A percentile compares a stretch with the other conserved stretches of the same genome.
These are phyloP conservation scores for Pyrenophora graminea DNA, from an alignment of 2,329 filamentous ascomycete species.

Conservation along the genomic window DNA sequence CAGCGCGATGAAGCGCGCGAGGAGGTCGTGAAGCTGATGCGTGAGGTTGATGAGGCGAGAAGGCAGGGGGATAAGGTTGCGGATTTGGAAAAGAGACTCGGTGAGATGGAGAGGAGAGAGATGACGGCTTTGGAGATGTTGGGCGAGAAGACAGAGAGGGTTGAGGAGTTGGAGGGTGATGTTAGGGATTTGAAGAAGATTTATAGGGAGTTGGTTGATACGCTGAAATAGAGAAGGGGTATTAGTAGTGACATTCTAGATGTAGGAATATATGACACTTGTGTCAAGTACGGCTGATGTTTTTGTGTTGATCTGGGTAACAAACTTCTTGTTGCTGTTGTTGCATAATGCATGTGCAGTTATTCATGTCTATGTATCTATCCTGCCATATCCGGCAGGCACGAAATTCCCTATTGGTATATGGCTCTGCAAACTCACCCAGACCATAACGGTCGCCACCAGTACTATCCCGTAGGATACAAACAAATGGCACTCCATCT, in stretches of 20 bases:
- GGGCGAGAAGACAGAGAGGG: constrained; percentile 94
- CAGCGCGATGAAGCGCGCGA: constrained; percentile 91
- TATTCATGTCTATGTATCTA: background rate
- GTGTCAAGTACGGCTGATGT: too few species aligned
- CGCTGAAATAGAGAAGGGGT: background rate
- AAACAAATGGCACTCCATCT: too few species aligned
- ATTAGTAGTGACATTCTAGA: background rate
- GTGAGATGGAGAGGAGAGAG: constrained; percentile 74
- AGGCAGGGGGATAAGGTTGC: constrained; percentile 63
- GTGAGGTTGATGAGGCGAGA: constrained; percentile 75
- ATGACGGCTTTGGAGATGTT: constrained; percentile 92
- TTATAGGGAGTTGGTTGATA: constrained; percentile 74
- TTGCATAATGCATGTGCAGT: background rate
- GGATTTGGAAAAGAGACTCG: constrained; percentile 69
- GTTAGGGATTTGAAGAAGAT: constrained; percentile 93
- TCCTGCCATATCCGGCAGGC: background rate
- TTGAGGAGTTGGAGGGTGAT: constrained; percentile 87
- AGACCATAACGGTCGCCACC: too few species aligned
- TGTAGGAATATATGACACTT: background rate
- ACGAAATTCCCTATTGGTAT: background rate
- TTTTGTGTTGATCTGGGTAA: too few species aligned
- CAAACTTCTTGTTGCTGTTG: background rate
- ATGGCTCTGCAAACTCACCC: too few species aligned
- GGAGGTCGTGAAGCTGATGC: constrained; percentile 89
- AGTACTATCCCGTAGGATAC: too few species aligned